A percentile compares a stretch with the other conserved stretches of the same genome.
These are phyloP conservation scores for Syzygium syzygioides DNA, from an alignment of 441 rosid genomes.

Conservation along the genomic window DNA sequence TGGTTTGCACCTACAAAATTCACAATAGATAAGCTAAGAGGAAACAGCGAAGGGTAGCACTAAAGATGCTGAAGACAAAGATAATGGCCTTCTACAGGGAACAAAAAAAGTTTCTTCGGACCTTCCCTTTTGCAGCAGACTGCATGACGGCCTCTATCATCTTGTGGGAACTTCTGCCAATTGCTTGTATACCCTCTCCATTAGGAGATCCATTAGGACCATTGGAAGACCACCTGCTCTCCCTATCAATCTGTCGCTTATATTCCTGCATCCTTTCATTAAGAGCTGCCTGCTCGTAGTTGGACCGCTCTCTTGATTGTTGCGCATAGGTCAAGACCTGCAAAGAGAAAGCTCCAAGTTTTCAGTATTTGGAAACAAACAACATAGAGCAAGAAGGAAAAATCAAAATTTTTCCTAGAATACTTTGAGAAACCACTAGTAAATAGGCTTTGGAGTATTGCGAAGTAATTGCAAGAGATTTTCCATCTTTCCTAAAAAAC, in stretches of 20 bases:
- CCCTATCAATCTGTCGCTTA: constrained; percentile 95
- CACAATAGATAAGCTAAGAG: not conserved
- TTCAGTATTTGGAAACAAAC: not conserved
- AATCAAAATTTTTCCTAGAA: not conserved
- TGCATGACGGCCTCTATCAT: constrained; percentile 99
- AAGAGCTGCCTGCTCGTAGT: constrained; percentile 95
- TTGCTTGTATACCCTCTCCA: constrained; percentile 98
- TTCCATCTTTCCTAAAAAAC: not conserved
- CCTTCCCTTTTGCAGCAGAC: constrained; percentile 99
- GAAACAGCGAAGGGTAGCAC: not conserved
- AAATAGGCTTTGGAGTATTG: not conserved
- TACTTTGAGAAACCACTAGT: not conserved
- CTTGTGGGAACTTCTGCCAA: constrained; percentile 98
- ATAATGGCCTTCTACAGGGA: not conserved
- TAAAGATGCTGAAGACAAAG: not conserved
- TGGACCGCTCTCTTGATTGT: constrained; percentile 96
- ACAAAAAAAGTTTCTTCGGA: constrained; percentile 10
- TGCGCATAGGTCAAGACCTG: constrained; percentile 97
- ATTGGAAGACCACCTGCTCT: constrained; percentile 79
- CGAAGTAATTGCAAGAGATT: no score
- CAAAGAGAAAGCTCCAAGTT: constrained; percentile 5
- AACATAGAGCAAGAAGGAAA: not conserved
- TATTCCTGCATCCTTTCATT: constrained; percentile 96
- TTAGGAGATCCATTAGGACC: constrained; percentile 95
- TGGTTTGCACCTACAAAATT: constrained; percentile 73